These are phyloP conservation scores for Lactifluus subvellereus DNA, from an alignment of 768 basidiomycete species.

Conservation along the genomic window DNA sequence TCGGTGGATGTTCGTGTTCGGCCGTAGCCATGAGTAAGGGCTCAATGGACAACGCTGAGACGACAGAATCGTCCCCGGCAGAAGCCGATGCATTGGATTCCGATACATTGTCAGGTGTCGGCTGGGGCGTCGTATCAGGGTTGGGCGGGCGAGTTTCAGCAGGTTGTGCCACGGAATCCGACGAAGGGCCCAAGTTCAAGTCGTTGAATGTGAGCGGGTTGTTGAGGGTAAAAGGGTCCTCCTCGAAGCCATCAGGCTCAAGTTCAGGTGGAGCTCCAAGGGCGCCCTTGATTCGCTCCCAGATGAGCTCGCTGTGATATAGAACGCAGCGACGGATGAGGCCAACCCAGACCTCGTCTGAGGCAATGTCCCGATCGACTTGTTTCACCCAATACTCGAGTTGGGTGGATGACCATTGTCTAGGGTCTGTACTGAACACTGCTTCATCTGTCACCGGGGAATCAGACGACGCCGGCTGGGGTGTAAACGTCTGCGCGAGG, in stretches of 20 bases:
- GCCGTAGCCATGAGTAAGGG: constrained; percentile 42
- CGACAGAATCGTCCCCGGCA: not conserved
- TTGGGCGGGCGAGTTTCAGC: not conserved
- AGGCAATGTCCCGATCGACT: constrained; percentile 53
- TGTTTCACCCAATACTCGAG: constrained; percentile 63
- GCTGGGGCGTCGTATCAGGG: not conserved
- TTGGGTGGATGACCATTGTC: constrained; percentile 66
- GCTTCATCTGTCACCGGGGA: constrained; percentile 28
- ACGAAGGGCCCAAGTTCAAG: constrained; percentile 5
- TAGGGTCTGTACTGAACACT: constrained; percentile 45
- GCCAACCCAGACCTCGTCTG: constrained; percentile 70
- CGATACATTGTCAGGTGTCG: constrained; percentile 6
- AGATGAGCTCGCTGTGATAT: constrained; percentile 75
- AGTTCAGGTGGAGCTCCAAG: constrained; percentile 84
- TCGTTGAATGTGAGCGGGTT: constrained; percentile 9
- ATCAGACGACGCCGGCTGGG: constrained; percentile 27
- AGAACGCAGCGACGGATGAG: constrained; percentile 71
- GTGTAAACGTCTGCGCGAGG: constrained; percentile 59
- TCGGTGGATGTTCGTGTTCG: constrained; percentile 28
- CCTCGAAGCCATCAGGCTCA: constrained; percentile 48
- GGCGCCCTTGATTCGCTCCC: constrained; percentile 86
- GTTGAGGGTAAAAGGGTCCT: constrained; percentile 17
- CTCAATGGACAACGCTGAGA: constrained; percentile 38
- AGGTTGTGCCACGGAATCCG: not conserved
- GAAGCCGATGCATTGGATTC: constrained; percentile 4